Base-by-base conservation (phyloP, 768 basidiomycete species). In the Sporobolomyces roseus region DNA sequence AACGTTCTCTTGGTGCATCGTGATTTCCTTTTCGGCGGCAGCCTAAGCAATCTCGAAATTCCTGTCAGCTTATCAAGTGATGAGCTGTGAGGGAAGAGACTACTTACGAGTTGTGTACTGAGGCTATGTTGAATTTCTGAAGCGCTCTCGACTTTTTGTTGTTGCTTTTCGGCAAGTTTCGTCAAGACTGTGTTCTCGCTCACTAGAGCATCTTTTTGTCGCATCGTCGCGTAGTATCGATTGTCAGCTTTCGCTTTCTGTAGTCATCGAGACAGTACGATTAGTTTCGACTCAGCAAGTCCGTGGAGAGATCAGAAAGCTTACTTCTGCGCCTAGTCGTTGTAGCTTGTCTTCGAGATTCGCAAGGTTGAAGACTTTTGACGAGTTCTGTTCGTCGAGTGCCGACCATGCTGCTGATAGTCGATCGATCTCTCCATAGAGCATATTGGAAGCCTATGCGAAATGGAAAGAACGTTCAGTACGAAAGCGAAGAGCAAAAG, bases 231-330 rank as follows among this genome's bases (percentile, higher is more conserved):
- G 76, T 87, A 98, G 77, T 86, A 98, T 78, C 93, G 97, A 81
- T 93, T 94, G 67, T 97, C 93, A 21, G 89, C 86, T 80, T 94
- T 97, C 13, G 91, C 90, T 87, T 90, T 91, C 91, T 97, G 79
- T 53, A 32, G 38, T 41, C 10, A 43, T 12, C 27, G 38, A 36
- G n/a, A 53, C 25, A 12, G 23, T 21, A 5, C 25, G 27, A 16
- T 45, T 17, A 9, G 56, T 58, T 21, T 12, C 23, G 36, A 41
- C 38, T 38, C 6, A 2, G 13, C 12, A 35, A 30, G 23, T 17
- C 6, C 30, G 17, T 27, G 4, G 29, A 27, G 4, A 43, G 38
- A 58, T 23, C 21, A 3, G n/a, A 17, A 12, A 16, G 30, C 84
- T 61, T 59, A 91, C 93, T 78, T 94, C 93, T 29, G 85, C 82